These are phyloP conservation scores for Teunomyces panamensis DNA, from an alignment of 805 yeast genomes.

Conservation along the genomic window DNA sequence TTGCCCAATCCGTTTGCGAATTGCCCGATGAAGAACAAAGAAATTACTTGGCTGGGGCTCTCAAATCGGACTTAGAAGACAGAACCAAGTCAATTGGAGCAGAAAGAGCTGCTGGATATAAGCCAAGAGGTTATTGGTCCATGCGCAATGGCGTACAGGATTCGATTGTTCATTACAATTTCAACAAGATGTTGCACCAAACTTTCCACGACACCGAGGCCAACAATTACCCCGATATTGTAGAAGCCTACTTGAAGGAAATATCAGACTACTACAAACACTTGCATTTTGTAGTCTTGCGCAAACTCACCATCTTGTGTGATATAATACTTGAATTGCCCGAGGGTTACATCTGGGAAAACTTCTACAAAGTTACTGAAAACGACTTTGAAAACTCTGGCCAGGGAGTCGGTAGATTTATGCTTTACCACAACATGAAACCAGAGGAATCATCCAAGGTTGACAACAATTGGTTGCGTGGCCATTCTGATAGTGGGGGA, in stretches of 20 bases:
- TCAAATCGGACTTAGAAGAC: slow-evolving; percentile 26
- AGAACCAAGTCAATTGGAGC: slow-evolving; percentile 24
- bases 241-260: slow-evolving; percentile 20
- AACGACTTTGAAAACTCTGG: slow-evolving; percentile 24
- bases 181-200: slow-evolving; percentile 23
- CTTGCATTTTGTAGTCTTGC: slow-evolving; percentile 19
- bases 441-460: slow-evolving; percentile 22
- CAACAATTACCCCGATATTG: slow-evolving; percentile 24
- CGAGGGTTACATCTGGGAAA: slow-evolving; percentile 27
- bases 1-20: slow-evolving; percentile 41
- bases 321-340: slow-evolving; percentile 26
- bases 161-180: slow-evolving; percentile 26
- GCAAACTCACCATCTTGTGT: slow-evolving; percentile 22
- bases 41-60: slow-evolving; percentile 40
- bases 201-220: slow-evolving; percentile 15
- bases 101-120: slow-evolving; percentile 29
- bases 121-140: slow-evolving; percentile 30
- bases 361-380: slow-evolving; percentile 23
- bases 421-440: slow-evolving; percentile 26
- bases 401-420: slow-evolving; percentile 28
- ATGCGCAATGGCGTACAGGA: slow-evolving; percentile 28
- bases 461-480: slow-evolving; percentile 26
- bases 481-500: slow-evolving; percentile 30
- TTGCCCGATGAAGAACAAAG: slow-evolving; percentile 40
- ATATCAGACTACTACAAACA: slow-evolving; percentile 21